Evolutionary conservation across 306 rosid genomes (phyloP).

Genomic region (Mucuna pruriens): DNA sequence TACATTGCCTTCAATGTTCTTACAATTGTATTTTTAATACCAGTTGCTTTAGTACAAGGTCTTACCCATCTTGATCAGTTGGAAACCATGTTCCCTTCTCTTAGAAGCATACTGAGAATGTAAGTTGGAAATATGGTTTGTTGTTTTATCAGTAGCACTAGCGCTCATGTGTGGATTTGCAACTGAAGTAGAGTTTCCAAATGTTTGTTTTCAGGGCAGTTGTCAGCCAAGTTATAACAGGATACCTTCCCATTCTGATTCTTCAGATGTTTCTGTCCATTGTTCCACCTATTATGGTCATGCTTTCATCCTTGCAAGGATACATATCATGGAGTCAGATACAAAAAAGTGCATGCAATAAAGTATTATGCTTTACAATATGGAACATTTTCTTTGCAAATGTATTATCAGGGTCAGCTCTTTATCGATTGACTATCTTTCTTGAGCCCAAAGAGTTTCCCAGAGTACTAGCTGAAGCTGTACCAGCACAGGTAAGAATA

Average conservation of each 20-base stretch:
- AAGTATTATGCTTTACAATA: conserved; percentile 78
- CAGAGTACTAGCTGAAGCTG: conserved; percentile 76
- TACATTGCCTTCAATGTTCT: conserved; percentile 55
- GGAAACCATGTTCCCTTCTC: conserved; percentile 72
- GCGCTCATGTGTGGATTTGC: neutral
- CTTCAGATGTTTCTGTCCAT: conserved; percentile 59
- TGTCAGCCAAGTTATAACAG: conserved; percentile 78
- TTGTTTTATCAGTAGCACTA: neutral
- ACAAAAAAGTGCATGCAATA: conserved; percentile 67
- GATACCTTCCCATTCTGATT: conserved; percentile 87
- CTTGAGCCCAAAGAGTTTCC: conserved; percentile 87
- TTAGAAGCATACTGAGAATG: conserved; percentile 58
- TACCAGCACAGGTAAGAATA: conserved; percentile 76
- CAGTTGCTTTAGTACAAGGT: conserved; percentile 80
- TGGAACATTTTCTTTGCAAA: conserved; percentile 93
- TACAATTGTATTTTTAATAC: conserved; percentile 74
- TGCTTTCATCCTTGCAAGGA: conserved; percentile 81
- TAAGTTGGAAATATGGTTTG: conserved; percentile 50
- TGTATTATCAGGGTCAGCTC: conserved; percentile 77
- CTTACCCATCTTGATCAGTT: conserved; percentile 72
- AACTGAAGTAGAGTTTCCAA: conserved; percentile 19
- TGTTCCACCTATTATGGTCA: conserved; percentile 76
- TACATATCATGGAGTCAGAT: conserved; percentile 72
- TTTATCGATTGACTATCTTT: conserved; percentile 60
- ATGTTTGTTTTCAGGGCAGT: conserved; percentile 59